phyloP scores from a whole-genome alignment of 2,329 filamentous ascomycete genomes.

The Aspergillus bombycis region DNA sequence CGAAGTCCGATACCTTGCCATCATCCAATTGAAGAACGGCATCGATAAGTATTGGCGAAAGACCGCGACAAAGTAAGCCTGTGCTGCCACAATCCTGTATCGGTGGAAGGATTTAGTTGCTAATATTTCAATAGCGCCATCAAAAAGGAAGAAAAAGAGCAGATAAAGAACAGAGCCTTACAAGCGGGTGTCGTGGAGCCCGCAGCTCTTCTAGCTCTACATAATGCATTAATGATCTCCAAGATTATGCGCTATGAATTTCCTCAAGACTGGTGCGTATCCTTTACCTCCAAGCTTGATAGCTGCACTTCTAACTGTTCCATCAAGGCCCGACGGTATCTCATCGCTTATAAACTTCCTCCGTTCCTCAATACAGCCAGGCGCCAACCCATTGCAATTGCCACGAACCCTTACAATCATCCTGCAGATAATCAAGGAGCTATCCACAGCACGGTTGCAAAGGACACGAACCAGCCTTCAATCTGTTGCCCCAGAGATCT shows the following conservation, averaged over 20 bases:
- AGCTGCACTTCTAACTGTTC: constrained; percentile 11
- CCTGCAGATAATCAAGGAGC: constrained; percentile 85
- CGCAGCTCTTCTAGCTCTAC: constrained; percentile 74
- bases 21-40: constrained; percentile 95
- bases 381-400: constrained; percentile 67
- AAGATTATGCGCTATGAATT: constrained; percentile 91
- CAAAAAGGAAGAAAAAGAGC: constrained; percentile 70
- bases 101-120: constrained; percentile 5
- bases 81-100: neutral
- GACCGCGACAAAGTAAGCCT: constrained; percentile 66
- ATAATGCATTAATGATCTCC: constrained; percentile 84
- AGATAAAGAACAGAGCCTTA: constrained; percentile 75
- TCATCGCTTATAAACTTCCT: constrained; percentile 64
- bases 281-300: too few relatives aligned
- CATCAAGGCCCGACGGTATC: constrained; percentile 51
- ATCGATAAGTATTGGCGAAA: constrained; percentile 94
- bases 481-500: constrained; percentile 76
- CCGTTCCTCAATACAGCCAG: constrained; percentile 55
- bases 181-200: constrained; percentile 77
- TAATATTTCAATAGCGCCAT: constrained; percentile 54
- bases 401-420: constrained; percentile 75
- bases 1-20: constrained; percentile 82
- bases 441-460: constrained; percentile 76
- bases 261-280: constrained; percentile 73
- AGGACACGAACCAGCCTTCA: constrained; percentile 77